These are phyloP conservation scores for Nakaseomyces kungkrabaensis DNA, from an alignment of 1,139 yeast genomes.

Conservation along the genomic window DNA sequence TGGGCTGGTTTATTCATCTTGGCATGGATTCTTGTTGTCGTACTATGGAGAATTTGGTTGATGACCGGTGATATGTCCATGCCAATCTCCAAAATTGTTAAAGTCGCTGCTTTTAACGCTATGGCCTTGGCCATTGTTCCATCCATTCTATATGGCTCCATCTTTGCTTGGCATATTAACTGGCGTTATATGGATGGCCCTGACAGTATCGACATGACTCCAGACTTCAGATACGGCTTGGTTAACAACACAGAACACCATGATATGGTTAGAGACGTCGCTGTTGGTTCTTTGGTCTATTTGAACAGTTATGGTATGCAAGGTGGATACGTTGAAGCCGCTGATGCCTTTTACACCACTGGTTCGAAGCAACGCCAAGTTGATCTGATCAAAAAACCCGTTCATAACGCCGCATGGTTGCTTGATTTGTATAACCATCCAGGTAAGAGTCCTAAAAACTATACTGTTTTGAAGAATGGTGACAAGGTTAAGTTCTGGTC, in stretches of 20 bases:
- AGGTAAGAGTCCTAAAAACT: conserved; percentile 36
- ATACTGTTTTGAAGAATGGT: conserved; percentile 64
- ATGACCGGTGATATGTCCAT: conserved; percentile 68
- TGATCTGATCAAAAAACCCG: conserved; percentile 85
- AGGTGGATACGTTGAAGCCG: conserved; percentile 95
- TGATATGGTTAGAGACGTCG: conserved; percentile 68
- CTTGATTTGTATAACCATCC: conserved; percentile 35
- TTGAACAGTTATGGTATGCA: conserved; percentile 75
- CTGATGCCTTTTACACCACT: conserved; percentile 67
- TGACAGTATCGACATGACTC: conserved; percentile 79
- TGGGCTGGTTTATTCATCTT: conserved; percentile 96
- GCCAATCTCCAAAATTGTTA: conserved; percentile 21
- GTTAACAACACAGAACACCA: conserved; percentile 60
- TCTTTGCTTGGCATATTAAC: conserved; percentile 71
- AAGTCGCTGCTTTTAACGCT: conserved; percentile 44
- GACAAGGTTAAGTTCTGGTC: conserved; percentile 74
- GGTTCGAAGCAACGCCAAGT: conserved; percentile 95
- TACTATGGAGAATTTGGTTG: conserved; percentile 75
- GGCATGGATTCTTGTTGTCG: conserved; percentile 77
- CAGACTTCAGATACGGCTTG: conserved; percentile 76
- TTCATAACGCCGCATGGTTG: conserved; percentile 75
- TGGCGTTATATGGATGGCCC: conserved; percentile 68
- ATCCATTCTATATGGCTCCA: conserved; percentile 48
- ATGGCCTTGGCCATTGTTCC: conserved; percentile 62
- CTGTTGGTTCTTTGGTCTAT: conserved; percentile 72